Base-by-base conservation (phyloP, 2,329 filamentous ascomycete species). In the Aspergillus unguis region DNA sequence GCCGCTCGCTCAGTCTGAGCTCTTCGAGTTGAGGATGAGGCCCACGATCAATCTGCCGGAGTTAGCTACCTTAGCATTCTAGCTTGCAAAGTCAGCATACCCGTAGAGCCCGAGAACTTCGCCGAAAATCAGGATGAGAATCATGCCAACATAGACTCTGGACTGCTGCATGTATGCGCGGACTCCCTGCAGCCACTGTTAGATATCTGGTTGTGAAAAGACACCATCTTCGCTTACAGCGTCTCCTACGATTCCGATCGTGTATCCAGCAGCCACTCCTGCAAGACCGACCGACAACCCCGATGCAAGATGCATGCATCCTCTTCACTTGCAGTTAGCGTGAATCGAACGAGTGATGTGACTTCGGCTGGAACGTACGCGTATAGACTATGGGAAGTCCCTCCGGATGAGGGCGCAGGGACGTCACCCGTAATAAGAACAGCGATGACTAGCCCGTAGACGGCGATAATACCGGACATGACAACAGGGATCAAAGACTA, bases 391-490 rank as follows among this genome's bases (percentile, higher is more conserved):
- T 95, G 96, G 68, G 80, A 80, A 60, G 81, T 77, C 23, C 26
- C 17, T 8, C 5, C 23, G 5, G 75, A 75, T 11, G 82, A 80
- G 52, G 86, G 87, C 28, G 91, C 88, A 45, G 80, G 82, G 71
- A 97, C 85, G 71, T 96, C 90, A 73, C 90, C 87, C 51, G 91
- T 90, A 71, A 99, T 99, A 62, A 99, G 84, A 67, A 99, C 94
- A 17, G 92, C 88, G 63, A 99, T 92, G 66, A 99, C 94, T 63
- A 99, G 88, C 47, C 92, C 90, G 77, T 99, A 99, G 62, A 99
- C 94, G 53, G 94, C 94, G 67, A 99, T 90, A 71, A 99, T 99
- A 84, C 94, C 94, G 64, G 94, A 95, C 94, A 99, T 99, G 79
- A 99, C 75, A 48, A 79, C 76, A 29, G 76, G 76, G 48, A 79